phyloP scores from a whole-genome alignment of 1,284 basidiomycete species.

The Bondarzewia mesenterica region DNA sequence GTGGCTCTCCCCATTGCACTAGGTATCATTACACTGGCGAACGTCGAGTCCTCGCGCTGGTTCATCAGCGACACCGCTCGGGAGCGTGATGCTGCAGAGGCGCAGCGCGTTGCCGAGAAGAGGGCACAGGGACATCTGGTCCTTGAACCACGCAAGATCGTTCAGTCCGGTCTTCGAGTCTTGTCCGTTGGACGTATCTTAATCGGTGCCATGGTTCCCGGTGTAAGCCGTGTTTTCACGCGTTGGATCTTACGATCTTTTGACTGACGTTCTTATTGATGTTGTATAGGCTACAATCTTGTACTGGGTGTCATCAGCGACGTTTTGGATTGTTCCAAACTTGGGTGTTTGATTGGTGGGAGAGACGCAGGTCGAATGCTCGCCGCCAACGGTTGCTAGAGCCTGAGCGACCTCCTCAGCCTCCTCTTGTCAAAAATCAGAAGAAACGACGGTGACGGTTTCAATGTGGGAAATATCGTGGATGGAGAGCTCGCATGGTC shows the following conservation, averaged over 20 bases:
- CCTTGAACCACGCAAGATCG: slow-evolving; percentile 43
- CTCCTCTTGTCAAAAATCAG: not conserved
- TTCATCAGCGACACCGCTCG: slow-evolving; percentile 50
- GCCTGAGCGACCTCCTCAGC: not conserved
- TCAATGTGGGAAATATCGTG: no score
- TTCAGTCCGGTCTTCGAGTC: slow-evolving; percentile 54
- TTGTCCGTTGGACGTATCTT: slow-evolving; percentile 68
- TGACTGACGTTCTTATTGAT: not conserved
- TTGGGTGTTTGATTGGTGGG: slow-evolving; percentile 63
- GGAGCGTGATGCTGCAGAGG: slow-evolving; percentile 39
- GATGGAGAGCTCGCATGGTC: no score
- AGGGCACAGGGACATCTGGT: slow-evolving; percentile 29
- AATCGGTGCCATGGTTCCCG: slow-evolving; percentile 70
- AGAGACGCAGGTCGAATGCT: slow-evolving; percentile 33
- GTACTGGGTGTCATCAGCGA: slow-evolving; percentile 81
- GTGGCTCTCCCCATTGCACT: slow-evolving; percentile 62
- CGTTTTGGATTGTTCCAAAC: slow-evolving; percentile 76
- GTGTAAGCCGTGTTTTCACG: slow-evolving; percentile 51
- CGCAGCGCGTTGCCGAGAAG: slow-evolving; percentile 32
- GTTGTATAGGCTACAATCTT: slow-evolving; percentile 57
- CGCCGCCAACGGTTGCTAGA: slow-evolving; percentile 6
- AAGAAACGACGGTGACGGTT: not conserved
- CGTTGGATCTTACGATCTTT: not conserved
- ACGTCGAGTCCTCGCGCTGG: slow-evolving; percentile 71
- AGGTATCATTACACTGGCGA: slow-evolving; percentile 67